Base-by-base conservation (phyloP, 192 early-diverging fungal species). In the Coemansia sp. region DNA sequence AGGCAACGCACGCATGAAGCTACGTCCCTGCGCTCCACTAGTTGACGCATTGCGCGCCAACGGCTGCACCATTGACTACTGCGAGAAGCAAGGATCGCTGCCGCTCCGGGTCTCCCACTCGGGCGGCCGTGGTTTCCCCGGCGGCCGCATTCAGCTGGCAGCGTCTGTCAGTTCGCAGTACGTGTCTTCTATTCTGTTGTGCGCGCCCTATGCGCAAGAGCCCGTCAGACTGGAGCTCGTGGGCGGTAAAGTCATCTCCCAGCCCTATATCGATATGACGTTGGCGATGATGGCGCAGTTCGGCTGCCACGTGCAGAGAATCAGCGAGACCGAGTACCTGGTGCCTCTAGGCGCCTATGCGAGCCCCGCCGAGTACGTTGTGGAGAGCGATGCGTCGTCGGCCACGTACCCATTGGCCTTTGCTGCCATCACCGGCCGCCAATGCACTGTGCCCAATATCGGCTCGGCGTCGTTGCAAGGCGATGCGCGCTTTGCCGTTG, bases 211-310 rank as follows among this genome's bases (percentile, higher is more conserved):
- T 72, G 95, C 97, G 14, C 83, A 80, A 55, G 72, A 78, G 69
- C 85, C 90, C 0, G 92, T 98, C 14, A 88, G 87, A 14, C 82
- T 99, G 42, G 91, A 88, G 59, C 85, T 99, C 25, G 89, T 89
- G 19, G 96, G 95, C 58, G 96, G 94, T 41, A 89, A 95, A 65
- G 96, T 99, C 32, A 94, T 99, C 57, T 96, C 94, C 39, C 94
- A 97, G 75, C 94, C 93, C 10, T 99, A 99, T 84, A 99, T 99
- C 70, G 96, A 99, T 79, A 98, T 99, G 97, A 99, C 97, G 5
- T 90, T 97, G 50, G 89, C 93, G 36, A 99, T 99, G 97, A 99
- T 99, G 97, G 86, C 86, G 62, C 89, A 91, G 21, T 99, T 99
- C 74, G 97, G 97, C 44, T 87, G 93, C 63, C 61, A 80, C 6